phyloP scores from a whole-genome alignment of 805 yeast genomes.

The Candida wancherniae region DNA sequence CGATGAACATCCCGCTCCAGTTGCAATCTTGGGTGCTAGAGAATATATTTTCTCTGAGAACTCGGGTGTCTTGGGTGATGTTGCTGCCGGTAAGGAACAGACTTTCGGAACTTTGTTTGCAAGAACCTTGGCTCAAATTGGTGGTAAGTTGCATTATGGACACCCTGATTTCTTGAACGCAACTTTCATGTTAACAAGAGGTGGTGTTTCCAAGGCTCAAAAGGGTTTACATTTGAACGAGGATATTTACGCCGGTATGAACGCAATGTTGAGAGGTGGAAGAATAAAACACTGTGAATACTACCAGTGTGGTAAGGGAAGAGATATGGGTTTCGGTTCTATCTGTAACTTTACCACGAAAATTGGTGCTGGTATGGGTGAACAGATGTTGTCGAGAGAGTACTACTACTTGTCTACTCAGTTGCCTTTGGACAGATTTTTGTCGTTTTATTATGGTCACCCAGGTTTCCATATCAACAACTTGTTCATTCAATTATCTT shows the following conservation, averaged over 20 bases:
- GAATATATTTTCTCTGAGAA: slow-evolving; percentile 82
- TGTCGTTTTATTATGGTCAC: slow-evolving; percentile 79
- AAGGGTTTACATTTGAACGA: slow-evolving; percentile 79
- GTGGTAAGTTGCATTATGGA: slow-evolving; percentile 82
- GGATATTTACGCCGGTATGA: slow-evolving; percentile 85
- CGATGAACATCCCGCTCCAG: slow-evolving; percentile 46
- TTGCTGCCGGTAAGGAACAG: slow-evolving; percentile 86
- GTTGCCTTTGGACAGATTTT: slow-evolving; percentile 69
- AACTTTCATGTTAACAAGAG: slow-evolving; percentile 76
- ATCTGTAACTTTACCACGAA: slow-evolving; percentile 78
- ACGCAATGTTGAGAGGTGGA: slow-evolving; percentile 75
- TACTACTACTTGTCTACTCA: slow-evolving; percentile 76
- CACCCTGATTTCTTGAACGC: slow-evolving; percentile 80
- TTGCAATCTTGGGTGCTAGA: slow-evolving; percentile 79
- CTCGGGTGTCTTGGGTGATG: slow-evolving; percentile 76
- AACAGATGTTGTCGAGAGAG: slow-evolving; percentile 78
- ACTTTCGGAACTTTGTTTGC: slow-evolving; percentile 84
- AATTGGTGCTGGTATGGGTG: slow-evolving; percentile 90
- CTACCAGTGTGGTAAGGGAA: slow-evolving; percentile 81
- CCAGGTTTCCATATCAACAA: slow-evolving; percentile 84
- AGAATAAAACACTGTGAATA: slow-evolving; percentile 79
- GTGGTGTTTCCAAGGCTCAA: slow-evolving; percentile 84
- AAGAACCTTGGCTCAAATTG: slow-evolving; percentile 74
- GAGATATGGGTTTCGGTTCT: slow-evolving; percentile 81
- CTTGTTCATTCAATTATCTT: slow-evolving; percentile 64